phyloP scores from a whole-genome alignment of 192 early-diverging fungal genomes.

The Gaertneriomyces semiglobifer region DNA sequence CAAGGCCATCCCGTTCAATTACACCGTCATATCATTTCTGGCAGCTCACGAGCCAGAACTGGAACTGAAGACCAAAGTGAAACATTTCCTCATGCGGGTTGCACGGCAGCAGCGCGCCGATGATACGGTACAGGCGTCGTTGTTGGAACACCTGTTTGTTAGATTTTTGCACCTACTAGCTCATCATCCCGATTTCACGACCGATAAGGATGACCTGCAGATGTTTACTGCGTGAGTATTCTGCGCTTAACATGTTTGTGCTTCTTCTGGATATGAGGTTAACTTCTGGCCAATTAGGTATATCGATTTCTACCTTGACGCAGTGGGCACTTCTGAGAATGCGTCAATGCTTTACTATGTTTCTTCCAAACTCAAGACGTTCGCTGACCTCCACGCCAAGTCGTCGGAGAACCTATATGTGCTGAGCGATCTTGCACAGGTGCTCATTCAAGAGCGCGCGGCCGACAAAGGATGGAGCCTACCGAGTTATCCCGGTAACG shows the following conservation, averaged over 20 bases:
- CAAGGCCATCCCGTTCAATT: constrained; percentile 64
- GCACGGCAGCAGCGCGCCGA: constrained; percentile 25
- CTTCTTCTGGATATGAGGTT: neutral
- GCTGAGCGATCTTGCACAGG: constrained; percentile 77
- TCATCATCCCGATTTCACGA: constrained; percentile 79
- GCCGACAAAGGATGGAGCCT: constrained; percentile 74
- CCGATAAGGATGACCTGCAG: constrained; percentile 40
- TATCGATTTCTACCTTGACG: constrained; percentile 80
- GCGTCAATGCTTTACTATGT: constrained; percentile 77
- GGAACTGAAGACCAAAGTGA: constrained; percentile 58
- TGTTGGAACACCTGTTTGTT: constrained; percentile 58
- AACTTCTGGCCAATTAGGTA: constrained; percentile 43
- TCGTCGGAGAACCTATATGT: constrained; percentile 70
- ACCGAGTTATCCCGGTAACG: constrained; percentile 69
- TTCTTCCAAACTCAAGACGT: constrained; percentile 72
- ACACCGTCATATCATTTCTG: constrained; percentile 67
- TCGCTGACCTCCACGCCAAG: constrained; percentile 51
- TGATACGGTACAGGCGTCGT: constrained; percentile 27
- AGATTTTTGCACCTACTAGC: constrained; percentile 72
- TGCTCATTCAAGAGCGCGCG: constrained; percentile 74
- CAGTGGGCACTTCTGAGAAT: constrained; percentile 76
- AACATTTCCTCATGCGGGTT: constrained; percentile 46
- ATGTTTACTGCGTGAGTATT: constrained; percentile 49
- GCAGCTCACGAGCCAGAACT: constrained; percentile 83
- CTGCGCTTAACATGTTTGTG: neutral